phyloP scores from a whole-genome alignment of 2,329 filamentous ascomycete genomes.

The Sporothrix pallida region DNA sequence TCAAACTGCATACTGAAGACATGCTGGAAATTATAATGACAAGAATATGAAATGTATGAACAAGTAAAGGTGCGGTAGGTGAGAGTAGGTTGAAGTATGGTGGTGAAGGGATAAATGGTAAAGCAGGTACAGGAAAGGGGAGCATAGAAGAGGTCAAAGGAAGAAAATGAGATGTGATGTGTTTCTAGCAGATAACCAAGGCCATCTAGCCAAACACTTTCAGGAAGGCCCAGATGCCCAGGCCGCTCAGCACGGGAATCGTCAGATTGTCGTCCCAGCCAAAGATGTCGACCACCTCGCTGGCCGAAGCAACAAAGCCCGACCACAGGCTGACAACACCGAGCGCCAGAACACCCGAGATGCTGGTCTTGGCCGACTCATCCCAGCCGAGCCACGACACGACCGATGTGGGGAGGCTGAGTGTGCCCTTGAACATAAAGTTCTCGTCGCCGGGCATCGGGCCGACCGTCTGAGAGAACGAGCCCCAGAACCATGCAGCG shows the following conservation, averaged over 20 bases:
- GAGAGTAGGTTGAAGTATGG: neutral
- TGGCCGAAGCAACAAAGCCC: slow-evolving; percentile 85
- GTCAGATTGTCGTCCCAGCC: slow-evolving; percentile 98
- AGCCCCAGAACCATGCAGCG: slow-evolving; percentile 87
- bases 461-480: slow-evolving; percentile 72
- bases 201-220: slow-evolving; percentile 72
- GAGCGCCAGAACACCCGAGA: slow-evolving; percentile 75
- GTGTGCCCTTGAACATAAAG: slow-evolving; percentile 80
- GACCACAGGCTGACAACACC: slow-evolving; percentile 83
- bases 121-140: neutral
- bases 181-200: neutral
- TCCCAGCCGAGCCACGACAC: slow-evolving; percentile 44
- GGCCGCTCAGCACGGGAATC: slow-evolving; percentile 87
- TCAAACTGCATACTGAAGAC: slow-evolving; percentile 17
- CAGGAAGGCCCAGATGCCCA: slow-evolving; percentile 89
- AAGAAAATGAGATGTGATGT: neutral
- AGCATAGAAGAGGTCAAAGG: neutral
- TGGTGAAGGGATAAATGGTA: neutral
- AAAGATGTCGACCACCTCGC: slow-evolving; percentile 89
- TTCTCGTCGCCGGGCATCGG: slow-evolving; percentile 71
- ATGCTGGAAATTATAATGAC: neutral
- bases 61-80: neutral
- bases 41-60: neutral
- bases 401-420: slow-evolving; percentile 70
- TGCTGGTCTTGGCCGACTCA: slow-evolving; percentile 58